These are phyloP conservation scores for Alternaria triticimaculans DNA, from an alignment of 2,329 filamentous ascomycete species.

Conservation along the genomic window DNA sequence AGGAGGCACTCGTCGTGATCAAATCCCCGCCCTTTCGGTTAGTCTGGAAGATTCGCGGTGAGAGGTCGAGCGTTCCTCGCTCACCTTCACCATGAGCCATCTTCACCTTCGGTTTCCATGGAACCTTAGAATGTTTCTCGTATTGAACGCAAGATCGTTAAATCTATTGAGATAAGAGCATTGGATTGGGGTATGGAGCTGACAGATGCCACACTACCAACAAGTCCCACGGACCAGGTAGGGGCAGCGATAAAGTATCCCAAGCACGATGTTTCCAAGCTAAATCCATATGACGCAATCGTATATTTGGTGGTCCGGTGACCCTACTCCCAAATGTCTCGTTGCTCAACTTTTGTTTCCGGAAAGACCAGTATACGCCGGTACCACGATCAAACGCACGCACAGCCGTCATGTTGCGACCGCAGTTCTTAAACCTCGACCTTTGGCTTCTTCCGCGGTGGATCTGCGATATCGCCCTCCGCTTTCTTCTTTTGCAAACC, in stretches of 20 bases:
- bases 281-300: background rate
- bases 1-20: background rate
- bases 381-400: too few species aligned
- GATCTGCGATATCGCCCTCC: too few species aligned
- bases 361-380: too few species aligned
- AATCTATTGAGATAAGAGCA: background rate
- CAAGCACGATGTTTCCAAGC: rapidly evolving
- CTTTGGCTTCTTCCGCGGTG: too few species aligned
- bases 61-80: background rate
- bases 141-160: background rate
- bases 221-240: background rate
- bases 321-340: rapidly evolving
- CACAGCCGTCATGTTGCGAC: too few species aligned
- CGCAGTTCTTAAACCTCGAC: too few species aligned
- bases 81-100: background rate
- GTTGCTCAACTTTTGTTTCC: too few species aligned
- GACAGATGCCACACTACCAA: background rate
- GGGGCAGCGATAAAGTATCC: background rate
- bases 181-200: too few species aligned
- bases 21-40: background rate
- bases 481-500: too few species aligned
- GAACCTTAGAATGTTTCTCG: background rate
- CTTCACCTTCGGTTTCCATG: background rate
- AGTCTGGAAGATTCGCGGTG: background rate
- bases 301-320: background rate